Percentiles rank a stretch among this genome's conserved stretches.
These are phyloP conservation scores for Cladosporium velox DNA, from an alignment of 2,329 filamentous ascomycete genomes.

Conservation along the genomic window DNA sequence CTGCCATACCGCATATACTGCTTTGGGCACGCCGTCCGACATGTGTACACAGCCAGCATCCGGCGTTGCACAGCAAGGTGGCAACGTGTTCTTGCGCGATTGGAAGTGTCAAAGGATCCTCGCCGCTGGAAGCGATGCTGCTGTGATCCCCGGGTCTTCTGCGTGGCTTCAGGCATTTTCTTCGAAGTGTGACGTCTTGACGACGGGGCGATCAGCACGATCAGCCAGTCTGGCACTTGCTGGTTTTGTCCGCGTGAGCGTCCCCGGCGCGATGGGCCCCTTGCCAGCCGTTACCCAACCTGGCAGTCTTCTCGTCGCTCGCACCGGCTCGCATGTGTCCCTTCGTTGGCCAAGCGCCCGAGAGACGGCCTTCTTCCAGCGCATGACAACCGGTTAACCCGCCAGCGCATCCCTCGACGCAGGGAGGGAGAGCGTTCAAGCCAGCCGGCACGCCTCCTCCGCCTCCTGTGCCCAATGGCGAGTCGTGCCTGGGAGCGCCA, in stretches of 20 bases:
- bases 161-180: conserved; percentile 15
- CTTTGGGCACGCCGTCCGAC: neutral
- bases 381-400: conserved; percentile 15
- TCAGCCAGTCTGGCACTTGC: conserved; percentile 11
- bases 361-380: neutral
- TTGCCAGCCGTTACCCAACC: conserved; percentile 2
- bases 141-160: conserved; percentile 1
- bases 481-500: conserved; percentile 19
- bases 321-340: neutral
- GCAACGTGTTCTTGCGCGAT: conserved; percentile 15
- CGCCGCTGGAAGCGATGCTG: conserved; percentile 1
- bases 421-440: conserved; percentile 13
- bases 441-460: conserved; percentile 2
- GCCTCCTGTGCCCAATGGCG: conserved; percentile 12
- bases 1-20: neutral
- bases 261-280: neutral
- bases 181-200: conserved; percentile 9
- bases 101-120: conserved; percentile 4
- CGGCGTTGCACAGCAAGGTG: neutral
- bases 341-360: conserved; percentile 4
- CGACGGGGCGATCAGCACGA: conserved; percentile 18
- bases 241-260: conserved; percentile 15
- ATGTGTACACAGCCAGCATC: neutral
- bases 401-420: conserved; percentile 18
- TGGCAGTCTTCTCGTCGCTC: conserved; percentile 3